Conservation (phyloP, 345 rosid species). For the Linum usitatissimum region DNA sequence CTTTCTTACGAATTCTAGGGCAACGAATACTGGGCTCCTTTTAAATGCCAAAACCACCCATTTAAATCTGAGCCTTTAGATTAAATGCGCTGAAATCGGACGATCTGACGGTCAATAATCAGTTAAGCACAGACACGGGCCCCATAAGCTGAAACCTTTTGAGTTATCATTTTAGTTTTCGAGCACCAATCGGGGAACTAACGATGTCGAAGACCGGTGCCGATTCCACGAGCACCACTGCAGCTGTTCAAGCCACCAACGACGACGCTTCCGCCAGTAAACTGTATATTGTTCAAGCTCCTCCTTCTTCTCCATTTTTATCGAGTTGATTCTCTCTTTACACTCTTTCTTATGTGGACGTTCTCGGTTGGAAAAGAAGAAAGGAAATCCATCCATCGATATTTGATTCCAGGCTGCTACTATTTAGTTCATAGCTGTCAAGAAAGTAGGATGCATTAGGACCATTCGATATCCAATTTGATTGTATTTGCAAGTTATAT, state of each 20-base stretch:
- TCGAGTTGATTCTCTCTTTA: background rate
- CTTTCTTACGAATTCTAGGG: too few relatives aligned
- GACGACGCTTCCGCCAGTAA: constrained; percentile 96
- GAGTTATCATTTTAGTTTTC: background rate
- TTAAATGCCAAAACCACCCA: too few relatives aligned
- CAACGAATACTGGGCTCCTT: too few relatives aligned
- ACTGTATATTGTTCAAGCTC: constrained; percentile 30
- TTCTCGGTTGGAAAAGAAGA: background rate
- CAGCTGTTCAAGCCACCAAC: constrained; percentile 91
- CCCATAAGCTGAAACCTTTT: too few relatives aligned
- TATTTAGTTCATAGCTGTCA: too few relatives aligned
- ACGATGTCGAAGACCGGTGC: constrained; percentile 30
- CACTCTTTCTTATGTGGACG: background rate
- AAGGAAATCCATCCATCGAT: background rate
- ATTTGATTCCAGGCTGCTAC: too few relatives aligned
- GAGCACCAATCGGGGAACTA: background rate
- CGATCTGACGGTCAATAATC: too few relatives aligned
- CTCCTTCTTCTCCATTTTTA: background rate
- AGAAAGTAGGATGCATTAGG: too few relatives aligned
- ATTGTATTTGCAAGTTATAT: background rate
- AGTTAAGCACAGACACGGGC: too few relatives aligned
- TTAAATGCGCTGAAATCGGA: too few relatives aligned
- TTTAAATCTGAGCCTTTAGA: too few relatives aligned
- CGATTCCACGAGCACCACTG: constrained; percentile 63
- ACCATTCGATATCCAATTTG: too few relatives aligned